Evolutionary conservation across 73 alveolate genomes (phyloP), one percentile per base, ranked within the genome.

Genomic region (Paramecium octaurelia): DNA sequence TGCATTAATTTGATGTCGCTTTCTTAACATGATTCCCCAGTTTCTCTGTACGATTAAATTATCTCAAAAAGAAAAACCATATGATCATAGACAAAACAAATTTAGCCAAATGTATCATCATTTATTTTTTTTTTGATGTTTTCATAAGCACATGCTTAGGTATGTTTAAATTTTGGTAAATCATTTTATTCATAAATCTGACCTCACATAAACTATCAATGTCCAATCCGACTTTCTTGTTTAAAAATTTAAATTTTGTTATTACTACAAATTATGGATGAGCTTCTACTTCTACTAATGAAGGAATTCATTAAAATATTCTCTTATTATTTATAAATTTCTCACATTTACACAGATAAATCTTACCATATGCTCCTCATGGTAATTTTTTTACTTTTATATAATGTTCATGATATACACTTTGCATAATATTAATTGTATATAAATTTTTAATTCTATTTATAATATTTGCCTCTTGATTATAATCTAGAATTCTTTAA

Each of bases 1-100:
- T 96, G 70, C 9, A 88, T 84, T 29, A 57, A 64, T 50, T 90
- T 87, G 8, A 88, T 87, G 35, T 84, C 93, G 1, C 80, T 34
- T 27, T 86, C 92, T 38, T 83, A 35, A 29, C 57, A 42, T 21
- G 21, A 46, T 21, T 92, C 94, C 35, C 48, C 77, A 27, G 9
- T 2, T 4, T 71, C 50, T 2, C 16, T 35, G 2, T 9, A 71
- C 12, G 35, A 5, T 8, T 8, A 27, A 4, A 20, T 31, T 50
- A 50, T 12, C n/a, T 16, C 68, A 71, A 11, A 10, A 2, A 71
- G 43, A 2, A 60, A 71, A 34, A 34, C 86, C 86, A 71, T 71
- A 71, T 34, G 36, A 71, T 71, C 86, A 34, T 29, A 34, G 6
- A 71, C 86, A 71, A 71, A 71, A 18, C 60, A 71, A 9, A 71